A percentile compares a stretch with the other conserved stretches of the same genome.
These are phyloP conservation scores for Ensete glaucum DNA, from an alignment of 176 grass and related monocot species.

Conservation along the genomic window DNA sequence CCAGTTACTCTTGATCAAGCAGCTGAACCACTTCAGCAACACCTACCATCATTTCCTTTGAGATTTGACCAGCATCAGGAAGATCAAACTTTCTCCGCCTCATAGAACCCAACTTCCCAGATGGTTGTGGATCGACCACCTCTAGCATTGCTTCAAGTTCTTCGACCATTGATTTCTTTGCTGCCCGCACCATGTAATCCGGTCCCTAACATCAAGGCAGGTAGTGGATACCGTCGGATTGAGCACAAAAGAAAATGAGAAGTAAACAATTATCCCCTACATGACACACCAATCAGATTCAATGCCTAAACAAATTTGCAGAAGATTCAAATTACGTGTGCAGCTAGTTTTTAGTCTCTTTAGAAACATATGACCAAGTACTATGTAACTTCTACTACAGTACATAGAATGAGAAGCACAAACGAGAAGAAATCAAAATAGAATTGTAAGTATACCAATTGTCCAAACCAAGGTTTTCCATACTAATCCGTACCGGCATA, in stretches of 20 bases:
- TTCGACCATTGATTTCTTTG: conserved; percentile 75
- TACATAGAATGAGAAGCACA: neutral
- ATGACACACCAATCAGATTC: neutral
- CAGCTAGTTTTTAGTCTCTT: no score
- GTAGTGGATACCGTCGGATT: neutral
- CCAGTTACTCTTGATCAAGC: conserved; percentile 37
- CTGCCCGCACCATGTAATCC: conserved; percentile 73
- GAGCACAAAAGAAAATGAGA: neutral
- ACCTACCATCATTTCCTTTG: conserved; percentile 29
- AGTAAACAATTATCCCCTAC: neutral
- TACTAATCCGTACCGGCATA: no score
- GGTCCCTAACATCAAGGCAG: conserved; percentile 37
- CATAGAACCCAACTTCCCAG: conserved; percentile 36
- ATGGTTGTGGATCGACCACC: conserved; percentile 64
- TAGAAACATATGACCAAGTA: no score
- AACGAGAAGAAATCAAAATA: neutral
- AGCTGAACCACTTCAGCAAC: conserved; percentile 35
- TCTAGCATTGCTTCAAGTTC: conserved; percentile 85
- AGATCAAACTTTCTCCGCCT: conserved; percentile 69
- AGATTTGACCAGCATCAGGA: conserved; percentile 38
- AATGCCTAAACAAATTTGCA: neutral
- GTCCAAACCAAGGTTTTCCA: neutral
- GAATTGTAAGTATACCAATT: neutral
- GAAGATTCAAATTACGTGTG: no score
- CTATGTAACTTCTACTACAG: no score